A percentile compares a stretch with the other conserved stretches of the same genome.
These are phyloP conservation scores for Marchantia polymorpha DNA, from an alignment of 225 moss, liverwort and hornwort species.

Conservation along the genomic window DNA sequence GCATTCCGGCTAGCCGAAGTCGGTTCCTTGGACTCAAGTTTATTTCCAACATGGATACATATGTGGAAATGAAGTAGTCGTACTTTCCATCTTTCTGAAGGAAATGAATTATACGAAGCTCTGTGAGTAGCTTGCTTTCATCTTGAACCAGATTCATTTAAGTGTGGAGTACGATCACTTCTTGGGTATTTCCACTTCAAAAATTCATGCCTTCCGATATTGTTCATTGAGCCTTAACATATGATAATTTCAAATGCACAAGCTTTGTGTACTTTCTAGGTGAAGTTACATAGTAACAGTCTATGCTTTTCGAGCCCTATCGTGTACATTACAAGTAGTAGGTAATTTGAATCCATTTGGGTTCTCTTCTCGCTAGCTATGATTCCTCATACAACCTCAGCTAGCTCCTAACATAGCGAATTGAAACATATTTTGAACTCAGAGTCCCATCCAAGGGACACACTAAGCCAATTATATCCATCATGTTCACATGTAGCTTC, in stretches of 20 bases:
- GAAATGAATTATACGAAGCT: not conserved
- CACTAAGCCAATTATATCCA: not conserved
- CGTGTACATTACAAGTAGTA: not conserved
- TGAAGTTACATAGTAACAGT: not conserved
- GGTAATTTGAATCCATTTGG: not conserved
- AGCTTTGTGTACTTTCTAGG: not conserved
- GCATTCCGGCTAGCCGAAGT: not conserved
- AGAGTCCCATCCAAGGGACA: not conserved
- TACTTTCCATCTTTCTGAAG: not conserved
- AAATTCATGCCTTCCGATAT: not conserved
- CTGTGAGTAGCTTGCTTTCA: not conserved
- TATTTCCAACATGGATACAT: not conserved
- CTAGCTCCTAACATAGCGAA: not conserved
- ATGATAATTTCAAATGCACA: not conserved
- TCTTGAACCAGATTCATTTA: not conserved
- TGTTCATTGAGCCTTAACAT: not conserved
- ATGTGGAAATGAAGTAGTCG: not conserved
- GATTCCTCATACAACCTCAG: not conserved
- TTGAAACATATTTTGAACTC: not conserved
- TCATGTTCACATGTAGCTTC: not conserved
- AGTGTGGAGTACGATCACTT: not conserved
- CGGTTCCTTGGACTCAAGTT: not conserved
- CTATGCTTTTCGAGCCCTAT: not conserved
- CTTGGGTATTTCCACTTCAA: constrained; percentile 8
- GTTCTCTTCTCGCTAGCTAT: not conserved